Conservation (phyloP, 495 filamentous ascomycete species). For the Talaromyces stipitatus region DNA sequence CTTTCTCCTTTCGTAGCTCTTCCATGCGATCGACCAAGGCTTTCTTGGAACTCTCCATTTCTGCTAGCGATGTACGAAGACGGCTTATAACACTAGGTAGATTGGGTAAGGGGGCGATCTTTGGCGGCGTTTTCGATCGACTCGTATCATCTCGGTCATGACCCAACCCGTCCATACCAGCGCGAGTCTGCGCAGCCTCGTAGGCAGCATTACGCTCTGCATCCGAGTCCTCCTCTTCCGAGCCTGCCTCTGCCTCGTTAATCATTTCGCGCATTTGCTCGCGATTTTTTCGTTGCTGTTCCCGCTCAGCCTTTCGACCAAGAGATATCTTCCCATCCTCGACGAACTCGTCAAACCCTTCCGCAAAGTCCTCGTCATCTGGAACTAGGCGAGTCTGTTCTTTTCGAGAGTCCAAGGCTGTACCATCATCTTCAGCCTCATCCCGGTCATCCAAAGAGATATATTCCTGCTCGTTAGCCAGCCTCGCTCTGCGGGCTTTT, state of each 20-base stretch:
- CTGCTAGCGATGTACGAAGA: conserved; percentile 42
- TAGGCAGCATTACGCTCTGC: conserved; percentile 75
- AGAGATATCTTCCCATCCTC: conserved; percentile 76
- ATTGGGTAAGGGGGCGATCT: conserved; percentile 49
- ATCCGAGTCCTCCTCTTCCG: conserved; percentile 68
- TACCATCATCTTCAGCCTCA: conserved; percentile 39
- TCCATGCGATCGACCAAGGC: conserved; percentile 51
- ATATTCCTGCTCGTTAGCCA: conserved; percentile 74
- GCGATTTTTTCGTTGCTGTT: conserved; percentile 56
- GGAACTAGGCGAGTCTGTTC: conserved; percentile 65
- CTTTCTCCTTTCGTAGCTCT: conserved; percentile 56
- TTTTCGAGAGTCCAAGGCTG: conserved; percentile 30
- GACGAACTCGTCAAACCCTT: conserved; percentile 90
- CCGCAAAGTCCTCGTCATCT: conserved; percentile 90
- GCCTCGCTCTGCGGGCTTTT: conserved; percentile 74
- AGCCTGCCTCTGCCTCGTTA: conserved; percentile 60
- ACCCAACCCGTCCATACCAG: conserved; percentile 64
- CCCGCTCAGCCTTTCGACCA: conserved; percentile 72
- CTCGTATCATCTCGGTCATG: conserved; percentile 24
- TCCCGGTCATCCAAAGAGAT: conserved; percentile 63
- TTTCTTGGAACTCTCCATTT: conserved; percentile 47
- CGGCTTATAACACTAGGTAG: conserved; percentile 42
- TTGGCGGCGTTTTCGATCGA: conserved; percentile 47
- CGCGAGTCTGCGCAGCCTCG: conserved; percentile 78
- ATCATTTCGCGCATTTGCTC: conserved; percentile 81